phyloP scores from a whole-genome alignment of 768 basidiomycete species.

The Omphalotus guepiniiformis region DNA sequence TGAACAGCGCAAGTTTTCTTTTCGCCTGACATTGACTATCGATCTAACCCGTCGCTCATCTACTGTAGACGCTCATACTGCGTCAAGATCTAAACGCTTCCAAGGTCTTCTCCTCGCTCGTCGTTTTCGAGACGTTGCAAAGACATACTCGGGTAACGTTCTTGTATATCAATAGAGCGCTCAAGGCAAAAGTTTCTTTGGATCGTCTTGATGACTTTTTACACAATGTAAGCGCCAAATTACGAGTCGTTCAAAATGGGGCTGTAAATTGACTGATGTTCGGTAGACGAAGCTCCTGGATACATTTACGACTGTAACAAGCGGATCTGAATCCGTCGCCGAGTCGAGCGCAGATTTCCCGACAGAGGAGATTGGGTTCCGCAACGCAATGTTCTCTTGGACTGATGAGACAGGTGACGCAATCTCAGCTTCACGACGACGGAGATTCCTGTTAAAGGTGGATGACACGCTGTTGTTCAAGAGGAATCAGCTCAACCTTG shows the following conservation, averaged over 20 bases:
- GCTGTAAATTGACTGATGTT: not conserved
- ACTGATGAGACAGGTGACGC: conserved; percentile 15
- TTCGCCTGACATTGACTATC: no score
- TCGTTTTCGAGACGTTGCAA: conserved; percentile 44
- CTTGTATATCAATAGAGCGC: conserved; percentile 10
- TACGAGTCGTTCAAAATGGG: not conserved
- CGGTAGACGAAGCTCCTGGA: conserved; percentile 28
- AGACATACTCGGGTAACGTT: conserved; percentile 26
- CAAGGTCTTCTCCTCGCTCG: conserved; percentile 26
- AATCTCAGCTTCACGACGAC: conserved; percentile 20
- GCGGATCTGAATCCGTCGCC: no score
- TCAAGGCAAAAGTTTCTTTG: conserved; percentile 41
- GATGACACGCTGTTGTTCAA: conserved; percentile 37
- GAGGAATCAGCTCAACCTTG: conserved; percentile 32
- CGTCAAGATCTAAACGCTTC: conserved; percentile 9
- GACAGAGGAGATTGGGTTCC: conserved; percentile 26
- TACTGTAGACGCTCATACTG: conserved; percentile 4
- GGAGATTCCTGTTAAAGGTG: conserved; percentile 35
- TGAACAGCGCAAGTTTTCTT: conserved; percentile 1
- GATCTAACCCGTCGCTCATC: conserved; percentile 1
- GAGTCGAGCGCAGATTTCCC: not conserved
- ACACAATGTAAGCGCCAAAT: not conserved
- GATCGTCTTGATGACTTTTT: conserved; percentile 23
- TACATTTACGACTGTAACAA: not conserved
- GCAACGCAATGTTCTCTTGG: conserved; percentile 36